Conservation (phyloP, 1,284 basidiomycete genomes). For the Lentinula novae-zelandiae region DNA sequence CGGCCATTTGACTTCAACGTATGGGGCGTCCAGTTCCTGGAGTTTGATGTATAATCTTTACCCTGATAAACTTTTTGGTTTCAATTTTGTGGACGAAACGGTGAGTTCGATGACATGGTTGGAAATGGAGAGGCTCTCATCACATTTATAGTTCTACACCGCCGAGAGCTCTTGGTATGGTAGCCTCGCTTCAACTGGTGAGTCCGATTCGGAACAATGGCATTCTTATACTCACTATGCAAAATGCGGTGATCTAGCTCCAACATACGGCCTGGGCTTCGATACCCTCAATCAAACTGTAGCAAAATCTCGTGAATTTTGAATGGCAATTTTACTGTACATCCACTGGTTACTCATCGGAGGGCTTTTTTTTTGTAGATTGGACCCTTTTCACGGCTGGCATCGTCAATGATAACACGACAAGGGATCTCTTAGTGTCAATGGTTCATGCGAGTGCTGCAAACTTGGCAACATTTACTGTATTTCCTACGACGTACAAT, state of each 20-base stretch:
- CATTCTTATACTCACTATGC: not conserved
- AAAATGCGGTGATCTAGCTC: constrained; percentile 5
- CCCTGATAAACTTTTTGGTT: constrained; percentile 34
- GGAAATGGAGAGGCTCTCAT: not conserved
- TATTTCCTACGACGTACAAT: constrained; percentile 29
- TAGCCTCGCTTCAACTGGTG: constrained; percentile 13
- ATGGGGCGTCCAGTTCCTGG: constrained; percentile 24
- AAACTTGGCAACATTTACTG: constrained; percentile 20
- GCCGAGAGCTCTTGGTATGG: constrained; percentile 21
- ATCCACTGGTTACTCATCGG: not conserved
- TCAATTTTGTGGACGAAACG: constrained; percentile 23
- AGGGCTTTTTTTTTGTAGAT: constrained; percentile 22
- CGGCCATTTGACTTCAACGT: constrained; percentile 23
- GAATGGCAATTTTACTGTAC: not conserved
- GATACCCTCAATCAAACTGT: constrained; percentile 21
- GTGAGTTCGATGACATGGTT: constrained; percentile 16
- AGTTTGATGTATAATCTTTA: constrained; percentile 45
- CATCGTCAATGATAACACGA: constrained; percentile 22
- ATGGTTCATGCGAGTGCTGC: constrained; percentile 23
- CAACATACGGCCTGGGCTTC: constrained; percentile 22
- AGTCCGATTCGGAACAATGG: not conserved
- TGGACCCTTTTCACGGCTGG: constrained; percentile 37
- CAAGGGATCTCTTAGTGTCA: constrained; percentile 29
- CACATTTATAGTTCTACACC: constrained; percentile 16
- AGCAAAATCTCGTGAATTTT: constrained; percentile 26